Base-by-base conservation (phyloP, 1,139 yeast species). In the Saccharomyces hybrid region DNA sequence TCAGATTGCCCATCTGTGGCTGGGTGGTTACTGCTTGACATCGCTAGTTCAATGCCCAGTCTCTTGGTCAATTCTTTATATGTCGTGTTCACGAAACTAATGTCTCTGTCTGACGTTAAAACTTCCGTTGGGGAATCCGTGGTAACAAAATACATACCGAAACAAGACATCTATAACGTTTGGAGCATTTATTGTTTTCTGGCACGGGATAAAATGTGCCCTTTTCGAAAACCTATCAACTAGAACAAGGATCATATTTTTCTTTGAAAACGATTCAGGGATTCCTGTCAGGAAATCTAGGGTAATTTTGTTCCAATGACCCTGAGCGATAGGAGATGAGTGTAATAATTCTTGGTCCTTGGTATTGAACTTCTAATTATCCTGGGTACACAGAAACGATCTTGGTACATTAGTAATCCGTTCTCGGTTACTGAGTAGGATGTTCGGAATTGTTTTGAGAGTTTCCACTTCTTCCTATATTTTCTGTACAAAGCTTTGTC, bases 1-100 rank as follows among this genome's bases (percentile, higher is more conserved):
- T 64, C 68, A 2, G 64, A 54, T 47, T 64, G 67, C 3, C 66
- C 67, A 51, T 63, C 62, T 7, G 67, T 60, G 46, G 62, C 60
- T 6, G 63, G 65, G 47, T 64, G 65, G 44, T 57, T 59, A 6
- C 57, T 49, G 6, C 65, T 56, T n/a, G 66, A 60, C 53, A 60
- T 38, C 3, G 32, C 25, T 38, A 58, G 46, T 26, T 54, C 50
- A 14, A 62, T 57, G 16, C 59, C 58, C 11, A 56, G 41, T 3
- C 56, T 28, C 28, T 50, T 27, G 3, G 57, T 54, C 4, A 59
- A 29, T 47, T 59, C 57, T 46, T 48, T 34, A 34, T 60, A 59
- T 19, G 44, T 23, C 2, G n/a, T 6, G 14, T 52, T 25, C 8
- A 52, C 50, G 31, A 61, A 54, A 5, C 58, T 38, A 11, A 42